phyloP scores from a whole-genome alignment of 2,329 filamentous ascomycete genomes.

The Ceratocystis papillata region DNA sequence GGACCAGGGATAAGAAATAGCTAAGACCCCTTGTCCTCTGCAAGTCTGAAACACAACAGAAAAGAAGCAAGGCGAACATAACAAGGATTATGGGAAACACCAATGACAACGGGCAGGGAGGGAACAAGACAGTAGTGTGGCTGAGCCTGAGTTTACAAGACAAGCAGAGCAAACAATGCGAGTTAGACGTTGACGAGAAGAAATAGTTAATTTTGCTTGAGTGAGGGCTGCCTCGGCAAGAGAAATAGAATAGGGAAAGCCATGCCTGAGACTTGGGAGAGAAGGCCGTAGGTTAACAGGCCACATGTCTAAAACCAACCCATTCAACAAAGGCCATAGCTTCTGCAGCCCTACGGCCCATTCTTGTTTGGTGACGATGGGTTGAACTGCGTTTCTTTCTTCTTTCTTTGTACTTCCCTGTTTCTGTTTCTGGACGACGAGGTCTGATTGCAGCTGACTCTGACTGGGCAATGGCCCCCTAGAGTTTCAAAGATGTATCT shows the following conservation, averaged over 20 bases:
- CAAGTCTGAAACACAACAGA: slow-evolving; percentile 12
- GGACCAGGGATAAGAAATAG: background rate
- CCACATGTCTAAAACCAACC: background rate
- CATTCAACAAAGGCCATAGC: slow-evolving; percentile 5
- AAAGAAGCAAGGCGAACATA: background rate
- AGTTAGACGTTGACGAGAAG: background rate
- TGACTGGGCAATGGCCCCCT: background rate
- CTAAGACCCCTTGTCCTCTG: background rate
- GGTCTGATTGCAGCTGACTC: background rate
- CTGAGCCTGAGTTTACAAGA: background rate
- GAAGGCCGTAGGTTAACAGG: background rate
- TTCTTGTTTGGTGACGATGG: background rate
- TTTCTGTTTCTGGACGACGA: background rate
- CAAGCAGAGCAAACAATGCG: background rate
- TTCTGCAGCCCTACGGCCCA: slow-evolving; percentile 1
- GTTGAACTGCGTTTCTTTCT: background rate
- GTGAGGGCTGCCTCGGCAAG: background rate
- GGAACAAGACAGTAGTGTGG: slow-evolving; percentile 10
- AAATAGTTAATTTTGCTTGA: background rate
- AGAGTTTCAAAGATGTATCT: slow-evolving; percentile 5
- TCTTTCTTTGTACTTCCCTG: background rate
- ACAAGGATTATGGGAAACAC: slow-evolving; percentile 2
- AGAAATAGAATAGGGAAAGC: background rate
- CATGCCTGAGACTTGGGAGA: background rate
- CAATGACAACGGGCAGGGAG: background rate